Base-by-base conservation (phyloP, 1,284 basidiomycete species). In the Puccinia horiana region DNA sequence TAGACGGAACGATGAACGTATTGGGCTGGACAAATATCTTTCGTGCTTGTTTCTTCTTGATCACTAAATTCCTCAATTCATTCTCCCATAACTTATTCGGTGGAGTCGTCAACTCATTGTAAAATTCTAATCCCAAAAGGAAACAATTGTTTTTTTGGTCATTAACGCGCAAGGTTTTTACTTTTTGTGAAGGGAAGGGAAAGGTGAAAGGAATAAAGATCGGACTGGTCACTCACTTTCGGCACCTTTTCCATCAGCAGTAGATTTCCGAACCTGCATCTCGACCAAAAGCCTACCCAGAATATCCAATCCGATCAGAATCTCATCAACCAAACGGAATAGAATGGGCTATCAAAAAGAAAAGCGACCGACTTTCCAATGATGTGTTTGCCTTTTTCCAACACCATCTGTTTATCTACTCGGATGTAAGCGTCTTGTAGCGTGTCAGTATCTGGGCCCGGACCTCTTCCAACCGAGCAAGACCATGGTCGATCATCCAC, bases 1-100 rank as follows among this genome's bases (percentile, higher is more conserved):
- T 23, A 14, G 35, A 49, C 9, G 35, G 37, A 42, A 82, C 56
- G 69, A 94, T 84, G 84, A 91, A 88, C 12, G 93, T 93, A 85
- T 92, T 94, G 9, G 93, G 92, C 86, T 94, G 84, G 91, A 35
- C 91, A 87, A 94, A 92, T 47, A 93, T 90, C 86, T 93, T 94
- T 76, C 93, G 90, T 20, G 93, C 92, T 91, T 90, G 89, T 88
- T 93, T 94, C 89, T 94, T 94, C 86, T 88, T 90, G 82, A 94
- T 86, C 3, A 94, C 93, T 47, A 94, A 83, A 84, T 94, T 90
- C 67, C 93, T 89, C 82, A 94, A 90, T 85, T 93, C 92, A 14
- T 90, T 90, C 75, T 91, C 89, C 93, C 93, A 94, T 5, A 90
- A 90, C 56, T 88, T 87, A 65, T 91, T 86, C 11, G 93, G 93